These are phyloP conservation scores for Coprinellus micaceus DNA, from an alignment of 768 basidiomycete species.

Conservation along the genomic window DNA sequence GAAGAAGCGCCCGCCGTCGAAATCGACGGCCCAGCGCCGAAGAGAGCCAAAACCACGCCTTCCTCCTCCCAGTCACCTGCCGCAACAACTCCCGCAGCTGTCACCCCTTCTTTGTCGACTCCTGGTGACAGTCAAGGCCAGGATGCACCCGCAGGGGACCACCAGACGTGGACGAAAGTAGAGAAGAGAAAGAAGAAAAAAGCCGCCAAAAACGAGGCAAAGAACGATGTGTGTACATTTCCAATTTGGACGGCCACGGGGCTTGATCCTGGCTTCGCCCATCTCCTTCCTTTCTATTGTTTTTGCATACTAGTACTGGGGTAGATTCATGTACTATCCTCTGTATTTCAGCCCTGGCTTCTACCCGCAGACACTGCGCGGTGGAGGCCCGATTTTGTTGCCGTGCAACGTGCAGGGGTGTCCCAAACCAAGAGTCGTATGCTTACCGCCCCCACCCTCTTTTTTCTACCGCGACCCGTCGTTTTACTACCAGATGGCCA, in stretches of 20 bases:
- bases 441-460: constrained; percentile 7
- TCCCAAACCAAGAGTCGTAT: not conserved
- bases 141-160: constrained; percentile 20
- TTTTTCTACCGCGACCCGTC: constrained; percentile 1
- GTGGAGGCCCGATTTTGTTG: not conserved
- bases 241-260: constrained; percentile 5
- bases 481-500: constrained; percentile 36
- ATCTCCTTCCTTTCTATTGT: not conserved
- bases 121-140: constrained; percentile 1
- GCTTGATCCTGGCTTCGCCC: constrained; percentile 6
- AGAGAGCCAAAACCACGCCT: constrained; percentile 36
- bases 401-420: not conserved
- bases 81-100: not conserved
- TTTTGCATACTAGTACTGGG: too few species aligned
- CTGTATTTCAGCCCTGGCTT: not conserved
- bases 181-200: constrained; percentile 75
- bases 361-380: not conserved
- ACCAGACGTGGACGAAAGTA: constrained; percentile 59
- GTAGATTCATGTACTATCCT: not conserved
- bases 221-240: constrained; percentile 55
- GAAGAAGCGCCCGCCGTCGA: not conserved
- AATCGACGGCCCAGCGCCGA: constrained; percentile 20
- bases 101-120: not conserved
- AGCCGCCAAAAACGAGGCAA: constrained; percentile 51
- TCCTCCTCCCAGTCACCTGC: not conserved